Conservation (phyloP, 176 grass and related monocot species). For the Elymus sibiricus region DNA sequence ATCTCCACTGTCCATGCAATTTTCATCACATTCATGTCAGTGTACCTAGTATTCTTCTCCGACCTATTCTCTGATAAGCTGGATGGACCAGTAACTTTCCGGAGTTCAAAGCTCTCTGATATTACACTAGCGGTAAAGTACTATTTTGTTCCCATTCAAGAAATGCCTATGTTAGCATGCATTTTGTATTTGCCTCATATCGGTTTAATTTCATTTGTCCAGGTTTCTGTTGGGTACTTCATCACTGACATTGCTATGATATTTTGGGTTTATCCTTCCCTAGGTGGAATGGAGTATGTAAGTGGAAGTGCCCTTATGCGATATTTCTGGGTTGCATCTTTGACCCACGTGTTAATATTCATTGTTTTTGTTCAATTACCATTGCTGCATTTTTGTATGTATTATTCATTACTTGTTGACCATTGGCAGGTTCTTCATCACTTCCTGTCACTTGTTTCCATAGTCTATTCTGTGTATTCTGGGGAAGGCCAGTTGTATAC, state of each 20-base stretch:
- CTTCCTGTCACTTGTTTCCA: slow-evolving; percentile 66
- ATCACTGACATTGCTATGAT: slow-evolving; percentile 85
- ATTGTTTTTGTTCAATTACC: neutral
- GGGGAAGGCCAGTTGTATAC: slow-evolving; percentile 95
- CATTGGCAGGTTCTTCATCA: slow-evolving; percentile 89
- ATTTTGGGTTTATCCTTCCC: slow-evolving; percentile 84
- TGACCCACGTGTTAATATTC: neutral
- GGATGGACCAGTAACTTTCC: slow-evolving; percentile 69
- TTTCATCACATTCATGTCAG: slow-evolving; percentile 85
- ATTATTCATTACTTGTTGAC: slow-evolving; percentile 11
- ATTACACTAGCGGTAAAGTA: slow-evolving; percentile 83
- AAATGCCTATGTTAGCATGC: slow-evolving; percentile 19
- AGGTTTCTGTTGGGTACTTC: slow-evolving; percentile 98
- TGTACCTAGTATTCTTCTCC: slow-evolving; percentile 95
- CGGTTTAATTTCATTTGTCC: slow-evolving; percentile 20
- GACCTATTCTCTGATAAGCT: slow-evolving; percentile 79
- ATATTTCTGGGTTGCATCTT: slow-evolving; percentile 5
- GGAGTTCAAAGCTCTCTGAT: slow-evolving; percentile 76
- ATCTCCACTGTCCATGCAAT: slow-evolving; percentile 95
- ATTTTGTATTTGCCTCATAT: slow-evolving; percentile 12
- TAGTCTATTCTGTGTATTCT: slow-evolving; percentile 71
- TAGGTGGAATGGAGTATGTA: slow-evolving; percentile 98
- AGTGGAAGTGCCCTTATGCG: slow-evolving; percentile 60
- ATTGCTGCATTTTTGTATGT: neutral
- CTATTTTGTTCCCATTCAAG: slow-evolving; percentile 5